These are phyloP conservation scores for Yamadazyma sp. DNA, from an alignment of 1,139 yeast species.

Conservation along the genomic window DNA sequence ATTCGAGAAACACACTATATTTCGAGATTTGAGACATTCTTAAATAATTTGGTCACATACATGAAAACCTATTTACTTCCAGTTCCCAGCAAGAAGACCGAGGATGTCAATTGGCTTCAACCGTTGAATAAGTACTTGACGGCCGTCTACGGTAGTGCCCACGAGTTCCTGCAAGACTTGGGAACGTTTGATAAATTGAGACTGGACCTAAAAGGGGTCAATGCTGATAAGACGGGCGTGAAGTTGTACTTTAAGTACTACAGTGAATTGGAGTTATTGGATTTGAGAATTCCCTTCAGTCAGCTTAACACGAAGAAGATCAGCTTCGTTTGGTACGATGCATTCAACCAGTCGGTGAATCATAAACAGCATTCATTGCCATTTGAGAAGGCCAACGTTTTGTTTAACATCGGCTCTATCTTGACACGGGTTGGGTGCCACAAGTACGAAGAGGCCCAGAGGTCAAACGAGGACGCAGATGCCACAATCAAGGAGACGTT, in stretches of 20 bases:
- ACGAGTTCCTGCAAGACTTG: conserved; percentile 60
- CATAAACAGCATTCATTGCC: conserved; percentile 60
- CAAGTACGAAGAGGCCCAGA: conserved; percentile 42
- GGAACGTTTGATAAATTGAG: conserved; percentile 58
- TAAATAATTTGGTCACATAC: conserved; percentile 4
- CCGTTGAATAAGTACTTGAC: conserved; percentile 62
- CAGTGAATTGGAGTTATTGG: conserved; percentile 79
- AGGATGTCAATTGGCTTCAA: conserved; percentile 62
- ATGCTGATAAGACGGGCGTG: conserved; percentile 50
- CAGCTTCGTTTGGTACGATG: conserved; percentile 80
- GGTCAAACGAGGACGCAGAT: conserved; percentile 30
- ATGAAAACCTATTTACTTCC: conserved; percentile 40
- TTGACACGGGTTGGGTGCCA: conserved; percentile 51
- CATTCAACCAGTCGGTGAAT: conserved; percentile 46
- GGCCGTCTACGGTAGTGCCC: conserved; percentile 61
- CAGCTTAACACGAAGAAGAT: conserved; percentile 52
- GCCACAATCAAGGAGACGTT: conserved; percentile 57
- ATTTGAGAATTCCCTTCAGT: conserved; percentile 69
- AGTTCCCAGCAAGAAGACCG: conserved; percentile 54
- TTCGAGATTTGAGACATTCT: too few species aligned
- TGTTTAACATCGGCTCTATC: conserved; percentile 60
- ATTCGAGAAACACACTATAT: not conserved
- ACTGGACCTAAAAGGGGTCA: conserved; percentile 58
- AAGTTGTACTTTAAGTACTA: conserved; percentile 67
- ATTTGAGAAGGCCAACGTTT: conserved; percentile 83